These are phyloP conservation scores for Botrytis paeoniae DNA, from an alignment of 2,329 filamentous ascomycete species.

Conservation along the genomic window DNA sequence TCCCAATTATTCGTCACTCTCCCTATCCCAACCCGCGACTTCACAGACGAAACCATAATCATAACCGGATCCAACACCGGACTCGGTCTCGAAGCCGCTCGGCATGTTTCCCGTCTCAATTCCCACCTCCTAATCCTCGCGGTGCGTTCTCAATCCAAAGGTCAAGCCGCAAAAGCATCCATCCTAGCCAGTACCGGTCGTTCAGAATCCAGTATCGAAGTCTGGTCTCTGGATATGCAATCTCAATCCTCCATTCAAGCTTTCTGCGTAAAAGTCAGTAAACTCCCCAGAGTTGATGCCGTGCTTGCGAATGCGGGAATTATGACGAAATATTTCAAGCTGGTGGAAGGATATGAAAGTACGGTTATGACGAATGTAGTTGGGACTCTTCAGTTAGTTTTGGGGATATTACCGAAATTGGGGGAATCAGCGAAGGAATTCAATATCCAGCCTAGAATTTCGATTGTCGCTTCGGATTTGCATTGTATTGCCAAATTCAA, in stretches of 20 bases:
- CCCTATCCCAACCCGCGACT: conserved; percentile 19
- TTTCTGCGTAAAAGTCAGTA: conserved; percentile 24
- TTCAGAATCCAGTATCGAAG: conserved; percentile 23
- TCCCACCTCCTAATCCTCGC: conserved; percentile 43
- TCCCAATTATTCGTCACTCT: conserved; percentile 23
- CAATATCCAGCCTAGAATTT: conserved; percentile 23
- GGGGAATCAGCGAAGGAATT: conserved; percentile 23
- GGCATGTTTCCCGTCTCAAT: conserved; percentile 38
- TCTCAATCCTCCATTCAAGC: conserved; percentile 23
- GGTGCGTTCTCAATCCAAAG: conserved; percentile 41
- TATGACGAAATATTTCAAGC: not conserved
- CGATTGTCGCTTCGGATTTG: conserved; percentile 27
- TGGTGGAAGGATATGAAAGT: conserved; percentile 26
- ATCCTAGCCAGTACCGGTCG: conserved; percentile 30
- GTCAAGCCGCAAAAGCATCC: conserved; percentile 36
- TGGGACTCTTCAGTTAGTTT: conserved; percentile 33
- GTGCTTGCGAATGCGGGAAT: conserved; percentile 41
- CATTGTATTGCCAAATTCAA: conserved; percentile 30
- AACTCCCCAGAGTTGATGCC: conserved; percentile 44
- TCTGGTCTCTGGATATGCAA: conserved; percentile 29
- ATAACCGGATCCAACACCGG: conserved; percentile 20
- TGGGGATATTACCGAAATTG: conserved; percentile 32
- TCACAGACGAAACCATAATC: conserved; percentile 18
- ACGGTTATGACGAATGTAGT: conserved; percentile 35
- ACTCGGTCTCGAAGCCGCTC: conserved; percentile 38